A percentile compares a stretch with the other conserved stretches of the same genome.
These are phyloP conservation scores for Fusarium austroafricanum DNA, from an alignment of 2,329 filamentous ascomycete species.

Conservation along the genomic window DNA sequence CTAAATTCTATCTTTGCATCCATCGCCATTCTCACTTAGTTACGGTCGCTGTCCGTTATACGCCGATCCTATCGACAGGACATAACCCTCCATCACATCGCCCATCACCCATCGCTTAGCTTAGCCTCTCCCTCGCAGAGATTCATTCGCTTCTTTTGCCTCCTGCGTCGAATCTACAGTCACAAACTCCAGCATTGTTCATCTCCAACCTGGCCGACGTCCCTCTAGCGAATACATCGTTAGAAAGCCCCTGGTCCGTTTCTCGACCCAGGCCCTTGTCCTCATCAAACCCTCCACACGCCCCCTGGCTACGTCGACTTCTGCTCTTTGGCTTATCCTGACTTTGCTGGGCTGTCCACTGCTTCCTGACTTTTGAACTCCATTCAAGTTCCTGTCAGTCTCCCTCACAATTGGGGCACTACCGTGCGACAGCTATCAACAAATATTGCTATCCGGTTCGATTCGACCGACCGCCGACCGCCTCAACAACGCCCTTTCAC, in stretches of 20 bases:
- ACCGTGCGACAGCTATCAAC: constrained; percentile 35
- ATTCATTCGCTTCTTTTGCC: constrained; percentile 34
- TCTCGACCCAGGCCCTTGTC: constrained; percentile 42
- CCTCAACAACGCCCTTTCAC: constrained; percentile 25
- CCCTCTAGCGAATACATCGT: constrained; percentile 39
- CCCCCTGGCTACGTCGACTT: constrained; percentile 41
- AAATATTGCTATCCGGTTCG: constrained; percentile 29
- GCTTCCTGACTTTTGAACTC: constrained; percentile 33
- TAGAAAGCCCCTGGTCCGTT: constrained; percentile 35
- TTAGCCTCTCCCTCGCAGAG: constrained; percentile 16
- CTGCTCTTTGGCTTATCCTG: constrained; percentile 29
- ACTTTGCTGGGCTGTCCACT: constrained; percentile 27
- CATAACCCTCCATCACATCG: constrained; percentile 24
- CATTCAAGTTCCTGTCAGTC: constrained; percentile 32
- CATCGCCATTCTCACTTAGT: constrained; percentile 16
- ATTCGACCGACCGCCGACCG: constrained; percentile 25
- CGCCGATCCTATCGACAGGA: constrained; percentile 28
- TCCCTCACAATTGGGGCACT: constrained; percentile 37
- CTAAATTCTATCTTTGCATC: constrained; percentile 7
- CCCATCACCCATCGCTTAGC: constrained; percentile 28
- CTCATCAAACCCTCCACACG: constrained; percentile 46
- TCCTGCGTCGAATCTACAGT: constrained; percentile 16
- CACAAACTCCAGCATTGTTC: constrained; percentile 8
- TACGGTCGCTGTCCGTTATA: constrained; percentile 21
- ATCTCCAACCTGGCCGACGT: constrained; percentile 26